These are phyloP conservation scores for Saccharomycopsis babjevae DNA, from an alignment of 805 yeast species.

Conservation along the genomic window DNA sequence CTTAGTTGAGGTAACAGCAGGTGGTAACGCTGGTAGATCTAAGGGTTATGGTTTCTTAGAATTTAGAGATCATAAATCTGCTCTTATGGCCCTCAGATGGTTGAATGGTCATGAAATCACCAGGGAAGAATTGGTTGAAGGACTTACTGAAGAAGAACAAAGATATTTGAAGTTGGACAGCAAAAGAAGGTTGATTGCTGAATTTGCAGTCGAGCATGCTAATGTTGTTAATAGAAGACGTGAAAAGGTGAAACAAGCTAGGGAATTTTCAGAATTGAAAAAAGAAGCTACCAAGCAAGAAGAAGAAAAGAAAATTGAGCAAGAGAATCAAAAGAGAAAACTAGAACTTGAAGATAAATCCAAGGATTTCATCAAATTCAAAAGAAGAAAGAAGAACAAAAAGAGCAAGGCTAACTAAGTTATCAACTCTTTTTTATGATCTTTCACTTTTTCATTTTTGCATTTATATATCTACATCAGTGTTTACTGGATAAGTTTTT, in stretches of 20 bases:
- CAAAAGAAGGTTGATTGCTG: slow-evolving; percentile 76
- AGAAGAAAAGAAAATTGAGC: slow-evolving; percentile 6
- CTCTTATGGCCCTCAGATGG: slow-evolving; percentile 96
- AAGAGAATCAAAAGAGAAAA: neutral
- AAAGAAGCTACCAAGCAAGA: slow-evolving; percentile 21
- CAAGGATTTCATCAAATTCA: neutral
- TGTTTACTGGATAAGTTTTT: neutral
- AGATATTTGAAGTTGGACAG: slow-evolving; percentile 26
- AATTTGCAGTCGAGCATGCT: slow-evolving; percentile 93
- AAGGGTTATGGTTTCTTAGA: slow-evolving; percentile 97
- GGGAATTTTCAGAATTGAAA: slow-evolving; percentile 25
- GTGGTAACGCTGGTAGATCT: slow-evolving; percentile 80
- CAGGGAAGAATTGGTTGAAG: slow-evolving; percentile 55
- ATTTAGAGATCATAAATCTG: slow-evolving; percentile 82
- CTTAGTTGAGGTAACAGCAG: slow-evolving; percentile 82
- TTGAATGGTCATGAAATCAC: slow-evolving; percentile 86
- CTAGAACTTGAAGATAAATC: neutral
- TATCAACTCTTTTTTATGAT: neutral
- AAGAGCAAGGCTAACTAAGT: neutral
- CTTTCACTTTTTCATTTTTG: neutral
- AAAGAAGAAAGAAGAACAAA: slow-evolving; percentile 9
- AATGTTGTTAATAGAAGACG: slow-evolving; percentile 85
- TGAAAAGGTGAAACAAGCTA: slow-evolving; percentile 45
- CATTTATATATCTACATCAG: neutral
- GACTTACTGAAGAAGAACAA: slow-evolving; percentile 60